phyloP scores from a whole-genome alignment of 1,284 basidiomycete species.

The Rugosomyces carneus region DNA sequence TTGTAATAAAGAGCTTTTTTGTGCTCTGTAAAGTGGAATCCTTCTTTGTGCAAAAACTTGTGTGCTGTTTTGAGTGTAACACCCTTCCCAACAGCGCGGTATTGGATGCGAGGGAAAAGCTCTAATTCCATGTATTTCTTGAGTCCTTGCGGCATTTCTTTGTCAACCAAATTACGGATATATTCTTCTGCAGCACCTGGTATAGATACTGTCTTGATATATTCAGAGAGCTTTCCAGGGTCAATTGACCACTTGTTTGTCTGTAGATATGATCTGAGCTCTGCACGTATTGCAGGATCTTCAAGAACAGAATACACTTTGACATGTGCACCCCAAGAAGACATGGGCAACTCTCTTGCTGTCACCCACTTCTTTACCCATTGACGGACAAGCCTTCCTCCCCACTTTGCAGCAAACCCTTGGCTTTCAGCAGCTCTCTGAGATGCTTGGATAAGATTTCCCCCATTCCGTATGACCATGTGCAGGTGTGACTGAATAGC shows the following conservation, averaged over 20 bases:
- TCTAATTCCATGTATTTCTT: slow-evolving; percentile 24
- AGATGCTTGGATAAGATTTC: slow-evolving; percentile 21
- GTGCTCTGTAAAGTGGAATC: slow-evolving; percentile 19
- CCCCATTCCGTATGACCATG: too few species aligned
- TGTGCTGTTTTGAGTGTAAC: too few species aligned
- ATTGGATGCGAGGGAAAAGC: slow-evolving; percentile 14
- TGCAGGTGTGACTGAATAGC: too few species aligned
- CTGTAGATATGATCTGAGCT: slow-evolving; percentile 21
- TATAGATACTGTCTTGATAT: slow-evolving; percentile 11
- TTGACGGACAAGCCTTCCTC: slow-evolving; percentile 19
- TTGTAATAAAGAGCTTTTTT: slow-evolving; percentile 28
- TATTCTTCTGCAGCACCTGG: slow-evolving; percentile 4
- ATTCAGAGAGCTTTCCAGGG: slow-evolving; percentile 19
- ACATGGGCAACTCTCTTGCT: slow-evolving; percentile 17
- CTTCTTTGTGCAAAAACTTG: slow-evolving; percentile 8
- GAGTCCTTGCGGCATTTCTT: slow-evolving; percentile 1
- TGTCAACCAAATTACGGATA: background rate
- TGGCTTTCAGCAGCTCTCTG: slow-evolving; percentile 17
- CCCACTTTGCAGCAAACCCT: slow-evolving; percentile 24
- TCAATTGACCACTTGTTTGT: slow-evolving; percentile 27
- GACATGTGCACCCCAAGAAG: slow-evolving; percentile 19
- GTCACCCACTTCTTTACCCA: slow-evolving; percentile 27
- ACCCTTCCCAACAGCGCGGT: slow-evolving; percentile 11
- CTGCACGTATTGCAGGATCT: slow-evolving; percentile 21
- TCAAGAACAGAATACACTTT: slow-evolving; percentile 27